These are phyloP conservation scores for Pelargonium citronellum DNA, from an alignment of 441 rosid species.

Conservation along the genomic window DNA sequence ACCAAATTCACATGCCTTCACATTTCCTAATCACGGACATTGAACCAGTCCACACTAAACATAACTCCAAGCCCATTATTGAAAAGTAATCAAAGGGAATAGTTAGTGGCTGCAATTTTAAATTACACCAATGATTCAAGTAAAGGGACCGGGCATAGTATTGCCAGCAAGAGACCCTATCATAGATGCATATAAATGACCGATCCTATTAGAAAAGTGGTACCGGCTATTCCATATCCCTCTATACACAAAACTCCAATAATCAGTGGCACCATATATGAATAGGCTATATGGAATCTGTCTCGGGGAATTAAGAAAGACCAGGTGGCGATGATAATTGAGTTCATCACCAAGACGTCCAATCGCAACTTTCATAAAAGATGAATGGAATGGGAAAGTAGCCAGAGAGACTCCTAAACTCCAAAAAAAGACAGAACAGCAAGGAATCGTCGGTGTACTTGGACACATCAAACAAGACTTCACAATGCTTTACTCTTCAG, in stretches of 20 bases:
- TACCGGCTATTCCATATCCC: not conserved
- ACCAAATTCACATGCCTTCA: too few relatives aligned
- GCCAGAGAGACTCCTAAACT: constrained; percentile 31
- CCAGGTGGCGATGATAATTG: constrained; percentile 14
- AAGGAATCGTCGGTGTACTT: constrained; percentile 28
- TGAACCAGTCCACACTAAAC: too few relatives aligned
- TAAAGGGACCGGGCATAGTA: not conserved
- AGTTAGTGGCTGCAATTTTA: not conserved
- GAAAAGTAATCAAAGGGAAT: too few relatives aligned
- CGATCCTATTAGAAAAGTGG: too few relatives aligned
- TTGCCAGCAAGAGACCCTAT: not conserved
- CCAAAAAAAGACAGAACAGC: constrained; percentile 12
- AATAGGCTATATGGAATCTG: constrained; percentile 8
- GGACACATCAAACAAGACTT: constrained; percentile 23
- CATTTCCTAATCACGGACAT: too few relatives aligned
- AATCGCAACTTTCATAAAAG: constrained; percentile 27
- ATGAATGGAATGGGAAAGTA: constrained; percentile 25
- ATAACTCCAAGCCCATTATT: too few relatives aligned
- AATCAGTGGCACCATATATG: constrained; percentile 17
- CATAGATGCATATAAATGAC: not conserved
- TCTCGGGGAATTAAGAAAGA: constrained; percentile 15
- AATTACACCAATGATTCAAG: not conserved
- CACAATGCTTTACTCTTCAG: constrained; percentile 26
- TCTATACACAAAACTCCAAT: not conserved
- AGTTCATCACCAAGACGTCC: constrained; percentile 21